These are phyloP conservation scores for Mentha longifolia DNA, from an alignment of 257 asterid genomes.

Conservation along the genomic window DNA sequence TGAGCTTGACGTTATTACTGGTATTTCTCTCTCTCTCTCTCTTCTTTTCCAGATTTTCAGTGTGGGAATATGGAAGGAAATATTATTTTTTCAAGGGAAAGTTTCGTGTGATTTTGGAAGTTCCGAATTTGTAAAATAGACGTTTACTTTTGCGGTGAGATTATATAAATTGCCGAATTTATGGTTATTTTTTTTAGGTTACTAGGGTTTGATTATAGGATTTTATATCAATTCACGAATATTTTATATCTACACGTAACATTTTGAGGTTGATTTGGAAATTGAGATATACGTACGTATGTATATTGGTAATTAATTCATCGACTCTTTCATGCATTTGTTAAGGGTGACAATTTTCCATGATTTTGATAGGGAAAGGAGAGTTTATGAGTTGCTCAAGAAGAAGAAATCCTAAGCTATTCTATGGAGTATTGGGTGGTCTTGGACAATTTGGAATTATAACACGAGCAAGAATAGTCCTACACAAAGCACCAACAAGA, in stretches of 20 bases:
- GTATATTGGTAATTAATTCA: too few relatives aligned
- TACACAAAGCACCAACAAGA: constrained; percentile 65
- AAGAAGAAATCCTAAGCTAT: constrained; percentile 48
- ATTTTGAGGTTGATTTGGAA: too few relatives aligned
- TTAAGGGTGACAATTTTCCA: too few relatives aligned
- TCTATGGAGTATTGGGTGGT: constrained; percentile 76
- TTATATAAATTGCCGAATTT: neutral
- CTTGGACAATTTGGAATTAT: constrained; percentile 82
- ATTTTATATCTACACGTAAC: too few relatives aligned
- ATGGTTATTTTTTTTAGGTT: too few relatives aligned
- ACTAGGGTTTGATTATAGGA: too few relatives aligned
- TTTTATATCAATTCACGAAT: too few relatives aligned
- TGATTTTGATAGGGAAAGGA: constrained; percentile 52
- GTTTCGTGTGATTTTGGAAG: neutral
- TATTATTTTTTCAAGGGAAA: neutral
- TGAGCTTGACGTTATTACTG: constrained; percentile 71
- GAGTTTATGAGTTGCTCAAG: constrained; percentile 58
- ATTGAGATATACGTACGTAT: too few relatives aligned
- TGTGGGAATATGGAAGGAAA: neutral
- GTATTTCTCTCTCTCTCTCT: constrained; percentile 18
- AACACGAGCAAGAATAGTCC: constrained; percentile 69
- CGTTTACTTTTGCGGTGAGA: neutral
- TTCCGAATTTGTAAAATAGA: neutral
- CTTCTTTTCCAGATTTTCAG: neutral
- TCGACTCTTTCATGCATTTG: too few relatives aligned